Evolutionary conservation across 257 asterid genomes (phyloP).

Genomic region (Craterostigma plantagineum): DNA sequence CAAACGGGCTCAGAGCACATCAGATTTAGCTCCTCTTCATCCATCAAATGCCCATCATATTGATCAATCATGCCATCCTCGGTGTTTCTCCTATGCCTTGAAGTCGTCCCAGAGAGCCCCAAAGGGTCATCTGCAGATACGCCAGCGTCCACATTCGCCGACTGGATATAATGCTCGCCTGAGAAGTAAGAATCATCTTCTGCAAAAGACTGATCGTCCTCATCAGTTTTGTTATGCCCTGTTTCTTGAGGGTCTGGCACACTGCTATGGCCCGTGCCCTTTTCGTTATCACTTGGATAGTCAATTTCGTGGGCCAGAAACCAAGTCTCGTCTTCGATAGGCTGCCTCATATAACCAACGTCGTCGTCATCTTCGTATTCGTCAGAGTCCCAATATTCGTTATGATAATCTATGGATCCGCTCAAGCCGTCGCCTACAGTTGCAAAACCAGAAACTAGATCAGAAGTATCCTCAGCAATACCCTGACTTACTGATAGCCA

Average conservation of each 20-base stretch:
- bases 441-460: slow-evolving; percentile 92
- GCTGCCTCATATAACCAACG: slow-evolving; percentile 94
- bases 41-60: slow-evolving; percentile 84
- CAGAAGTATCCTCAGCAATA: slow-evolving; percentile 86
- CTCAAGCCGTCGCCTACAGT: slow-evolving; percentile 84
- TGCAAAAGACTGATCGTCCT: slow-evolving; percentile 71
- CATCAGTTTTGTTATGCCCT: slow-evolving; percentile 51
- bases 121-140: slow-evolving; percentile 37
- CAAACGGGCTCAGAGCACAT: slow-evolving; percentile 80
- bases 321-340: slow-evolving; percentile 96
- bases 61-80: no score
- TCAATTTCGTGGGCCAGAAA: slow-evolving; percentile 96
- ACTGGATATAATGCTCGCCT: slow-evolving; percentile 60
- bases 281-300: slow-evolving; percentile 92
- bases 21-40: slow-evolving; percentile 67
- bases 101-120: slow-evolving; percentile 22
- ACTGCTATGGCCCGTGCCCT: slow-evolving; percentile 72
- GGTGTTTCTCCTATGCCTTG: no score
- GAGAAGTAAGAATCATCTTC: slow-evolving; percentile 89
- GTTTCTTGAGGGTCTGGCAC: slow-evolving; percentile 65
- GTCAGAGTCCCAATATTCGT: slow-evolving; percentile 94
- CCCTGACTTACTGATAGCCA: slow-evolving; percentile 98
- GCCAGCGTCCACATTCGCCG: no score
- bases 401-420: slow-evolving; percentile 75
- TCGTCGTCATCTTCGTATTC: slow-evolving; percentile 95